Percentiles rank a stretch among this genome's conserved stretches.
These are phyloP conservation scores for Amauroascus verrucosus DNA, from an alignment of 2,329 filamentous ascomycete genomes.

Conservation along the genomic window DNA sequence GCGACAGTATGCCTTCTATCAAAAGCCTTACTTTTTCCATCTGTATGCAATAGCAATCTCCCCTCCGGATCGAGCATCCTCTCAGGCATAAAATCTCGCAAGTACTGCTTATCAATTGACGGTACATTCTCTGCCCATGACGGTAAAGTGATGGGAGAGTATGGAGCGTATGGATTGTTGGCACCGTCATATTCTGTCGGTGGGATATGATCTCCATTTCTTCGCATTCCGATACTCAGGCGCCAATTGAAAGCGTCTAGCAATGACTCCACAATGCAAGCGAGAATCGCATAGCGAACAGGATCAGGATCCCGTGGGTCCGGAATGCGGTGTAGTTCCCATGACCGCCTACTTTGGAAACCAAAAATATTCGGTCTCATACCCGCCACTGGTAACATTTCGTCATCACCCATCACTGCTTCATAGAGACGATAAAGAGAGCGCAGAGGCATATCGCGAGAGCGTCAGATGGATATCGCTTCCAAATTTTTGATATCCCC, in stretches of 20 bases:
- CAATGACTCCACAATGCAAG: constrained; percentile 20
- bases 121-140: constrained; percentile 17
- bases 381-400: constrained; percentile 6
- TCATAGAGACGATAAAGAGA: constrained; percentile 21
- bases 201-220: constrained; percentile 16
- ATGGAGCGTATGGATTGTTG: constrained; percentile 14
- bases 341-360: constrained; percentile 17
- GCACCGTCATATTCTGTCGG: constrained; percentile 11
- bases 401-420: constrained; percentile 14
- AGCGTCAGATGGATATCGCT: constrained; percentile 18
- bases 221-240: constrained; percentile 18
- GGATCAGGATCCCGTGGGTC: constrained; percentile 23
- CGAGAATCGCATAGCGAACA: constrained; percentile 24
- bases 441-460: constrained; percentile 20
- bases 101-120: constrained; percentile 13
- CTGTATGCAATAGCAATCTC: constrained; percentile 19
- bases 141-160: constrained; percentile 13
- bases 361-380: constrained; percentile 21
- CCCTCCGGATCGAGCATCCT: constrained; percentile 18
- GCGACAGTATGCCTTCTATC: constrained; percentile 13
- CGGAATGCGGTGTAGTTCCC: constrained; percentile 19
- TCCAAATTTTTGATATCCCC: constrained; percentile 12
- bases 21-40: constrained; percentile 12
- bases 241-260: constrained; percentile 22
- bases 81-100: constrained; percentile 18